phyloP scores from a whole-genome alignment of 2,329 filamentous ascomycete species.

The Chaetomium sp. region DNA sequence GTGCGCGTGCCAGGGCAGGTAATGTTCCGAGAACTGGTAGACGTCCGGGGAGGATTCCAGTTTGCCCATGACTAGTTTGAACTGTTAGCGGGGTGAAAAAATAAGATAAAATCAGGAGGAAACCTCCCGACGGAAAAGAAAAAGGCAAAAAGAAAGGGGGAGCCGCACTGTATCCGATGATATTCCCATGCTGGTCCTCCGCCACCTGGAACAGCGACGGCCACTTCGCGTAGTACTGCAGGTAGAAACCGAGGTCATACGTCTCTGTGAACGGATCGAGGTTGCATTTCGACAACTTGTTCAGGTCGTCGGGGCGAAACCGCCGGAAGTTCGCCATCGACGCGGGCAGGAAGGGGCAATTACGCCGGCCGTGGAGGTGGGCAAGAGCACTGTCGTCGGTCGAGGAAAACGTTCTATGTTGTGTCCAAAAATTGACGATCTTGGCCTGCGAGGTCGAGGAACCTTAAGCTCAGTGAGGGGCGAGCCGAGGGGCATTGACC shows the following conservation, averaged over 20 bases:
- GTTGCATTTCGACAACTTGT: slow-evolving; percentile 89
- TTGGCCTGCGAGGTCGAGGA: too few relatives aligned
- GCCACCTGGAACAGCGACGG: slow-evolving; percentile 90
- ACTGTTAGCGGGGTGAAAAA: background rate
- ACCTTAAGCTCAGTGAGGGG: too few relatives aligned
- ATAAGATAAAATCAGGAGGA: background rate
- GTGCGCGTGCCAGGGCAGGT: slow-evolving; percentile 98
- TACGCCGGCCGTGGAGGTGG: background rate
- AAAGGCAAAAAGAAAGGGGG: background rate
- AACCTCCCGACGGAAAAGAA: background rate
- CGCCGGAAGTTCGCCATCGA: slow-evolving; percentile 77
- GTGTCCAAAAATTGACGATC: too few relatives aligned
- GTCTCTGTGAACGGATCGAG: slow-evolving; percentile 97
- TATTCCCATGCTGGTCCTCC: slow-evolving; percentile 77
- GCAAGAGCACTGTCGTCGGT: too few relatives aligned
- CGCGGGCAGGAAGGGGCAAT: background rate
- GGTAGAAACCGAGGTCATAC: slow-evolving; percentile 91
- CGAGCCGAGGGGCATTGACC: too few relatives aligned
- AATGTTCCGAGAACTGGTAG: slow-evolving; percentile 71
- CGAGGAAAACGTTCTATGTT: too few relatives aligned
- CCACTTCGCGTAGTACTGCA: slow-evolving; percentile 94
- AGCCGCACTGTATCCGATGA: slow-evolving; percentile 79
- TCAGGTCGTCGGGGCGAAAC: slow-evolving; percentile 77
- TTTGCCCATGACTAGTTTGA: slow-evolving; percentile 82
- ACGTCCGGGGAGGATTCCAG: slow-evolving; percentile 78